These are phyloP conservation scores for Phytopythium ostracodes DNA, from an alignment of 352 stramenopile genomes.

Conservation along the genomic window DNA sequence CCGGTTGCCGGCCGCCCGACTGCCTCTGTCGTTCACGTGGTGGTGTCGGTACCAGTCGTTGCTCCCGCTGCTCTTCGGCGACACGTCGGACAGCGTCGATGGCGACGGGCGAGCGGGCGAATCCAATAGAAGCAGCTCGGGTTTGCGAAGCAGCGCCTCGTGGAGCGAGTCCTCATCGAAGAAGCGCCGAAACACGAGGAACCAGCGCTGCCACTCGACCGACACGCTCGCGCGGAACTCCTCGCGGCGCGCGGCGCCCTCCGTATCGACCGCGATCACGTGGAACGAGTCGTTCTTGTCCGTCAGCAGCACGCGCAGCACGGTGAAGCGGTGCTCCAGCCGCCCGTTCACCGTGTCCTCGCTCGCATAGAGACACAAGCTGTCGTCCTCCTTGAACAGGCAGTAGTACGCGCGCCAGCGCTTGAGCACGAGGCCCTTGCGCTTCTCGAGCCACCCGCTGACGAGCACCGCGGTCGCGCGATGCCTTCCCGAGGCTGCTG, in stretches of 20 bases:
- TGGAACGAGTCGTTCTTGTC: conserved; percentile 50
- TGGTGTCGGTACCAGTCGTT: not conserved
- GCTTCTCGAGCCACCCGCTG: conserved; percentile 47
- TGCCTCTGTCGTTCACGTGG: too few species aligned
- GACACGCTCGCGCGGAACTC: conserved; percentile 38
- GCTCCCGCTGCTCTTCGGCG: too few species aligned
- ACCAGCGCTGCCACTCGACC: conserved; percentile 41
- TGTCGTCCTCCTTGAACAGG: conserved; percentile 47
- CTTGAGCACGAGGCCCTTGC: conserved; percentile 47
- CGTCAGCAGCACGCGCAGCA: conserved; percentile 41
- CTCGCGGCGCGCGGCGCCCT: conserved; percentile 39
- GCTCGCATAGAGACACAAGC: conserved; percentile 46
- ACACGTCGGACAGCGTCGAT: conserved; percentile 5
- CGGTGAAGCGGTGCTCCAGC: conserved; percentile 40
- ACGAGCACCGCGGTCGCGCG: conserved; percentile 16
- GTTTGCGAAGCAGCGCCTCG: conserved; percentile 31
- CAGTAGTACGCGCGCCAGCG: conserved; percentile 58
- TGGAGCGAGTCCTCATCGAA: conserved; percentile 38
- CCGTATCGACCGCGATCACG: conserved; percentile 39
- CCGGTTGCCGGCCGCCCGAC: too few species aligned
- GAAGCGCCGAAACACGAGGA: conserved; percentile 37
- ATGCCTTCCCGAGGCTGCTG: not conserved
- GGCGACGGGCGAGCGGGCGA: conserved; percentile 12
- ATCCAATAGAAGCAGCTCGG: conserved; percentile 25
- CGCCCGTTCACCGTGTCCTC: conserved; percentile 52